phyloP scores from a whole-genome alignment of 129 eudicot species.

The Arctium minus region DNA sequence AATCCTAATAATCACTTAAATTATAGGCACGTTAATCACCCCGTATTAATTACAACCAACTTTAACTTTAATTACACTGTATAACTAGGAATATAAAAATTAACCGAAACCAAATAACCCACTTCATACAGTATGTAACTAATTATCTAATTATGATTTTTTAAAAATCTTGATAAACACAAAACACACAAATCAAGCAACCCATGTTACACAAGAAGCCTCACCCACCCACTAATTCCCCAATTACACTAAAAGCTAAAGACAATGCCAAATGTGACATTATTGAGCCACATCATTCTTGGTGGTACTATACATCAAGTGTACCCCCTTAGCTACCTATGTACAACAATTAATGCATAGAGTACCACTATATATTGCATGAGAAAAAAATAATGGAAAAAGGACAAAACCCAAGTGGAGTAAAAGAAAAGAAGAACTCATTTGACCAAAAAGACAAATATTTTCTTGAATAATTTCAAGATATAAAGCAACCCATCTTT shows the following conservation, averaged over 20 bases:
- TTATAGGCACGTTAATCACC: not conserved
- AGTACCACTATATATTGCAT: constrained; percentile 6
- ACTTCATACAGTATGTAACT: not conserved
- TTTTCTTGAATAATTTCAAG: constrained; percentile 18
- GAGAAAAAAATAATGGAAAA: not conserved
- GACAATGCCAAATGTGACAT: constrained; percentile 9
- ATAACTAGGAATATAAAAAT: not conserved
- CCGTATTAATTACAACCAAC: not conserved
- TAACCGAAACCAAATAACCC: not conserved
- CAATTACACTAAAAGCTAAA: constrained; percentile 10
- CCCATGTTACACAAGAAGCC: not conserved
- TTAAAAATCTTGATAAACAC: not conserved
- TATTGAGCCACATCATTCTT: constrained; percentile 32
- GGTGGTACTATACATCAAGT: constrained; percentile 24
- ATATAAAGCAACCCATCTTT: constrained; percentile 26
- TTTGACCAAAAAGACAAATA: constrained; percentile 1
- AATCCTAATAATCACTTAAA: not conserved
- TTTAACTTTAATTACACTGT: not conserved
- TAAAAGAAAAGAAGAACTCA: constrained; percentile 9
- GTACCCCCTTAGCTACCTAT: not conserved
- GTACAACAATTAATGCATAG: constrained; percentile 3
- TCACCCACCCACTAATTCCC: constrained; percentile 12
- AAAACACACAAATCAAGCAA: not conserved
- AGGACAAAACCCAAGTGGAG: constrained; percentile 10
- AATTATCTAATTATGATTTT: not conserved